Percentiles rank a stretch among this genome's conserved stretches.
Conservation (phyloP, 352 stramenopile species). For the Pythium rishiriense region DNA sequence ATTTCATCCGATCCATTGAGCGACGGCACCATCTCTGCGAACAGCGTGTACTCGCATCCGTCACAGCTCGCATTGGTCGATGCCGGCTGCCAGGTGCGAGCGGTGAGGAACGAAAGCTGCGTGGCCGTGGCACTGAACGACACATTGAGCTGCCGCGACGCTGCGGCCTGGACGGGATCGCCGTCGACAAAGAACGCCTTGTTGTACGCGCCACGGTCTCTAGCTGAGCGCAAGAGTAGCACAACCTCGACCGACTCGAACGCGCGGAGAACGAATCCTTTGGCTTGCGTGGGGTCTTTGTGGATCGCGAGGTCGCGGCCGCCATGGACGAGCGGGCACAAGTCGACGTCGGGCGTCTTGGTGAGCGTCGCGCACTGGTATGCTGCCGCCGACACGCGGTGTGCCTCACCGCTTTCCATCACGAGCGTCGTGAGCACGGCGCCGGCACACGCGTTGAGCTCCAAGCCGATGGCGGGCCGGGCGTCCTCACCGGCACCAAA, state of each 20-base stretch:
- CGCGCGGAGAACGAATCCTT: constrained; percentile 34
- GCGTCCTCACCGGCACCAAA: constrained; percentile 1
- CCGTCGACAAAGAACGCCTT: constrained; percentile 23
- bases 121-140: constrained; percentile 18
- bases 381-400: constrained; percentile 29
- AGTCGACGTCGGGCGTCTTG: constrained; percentile 21
- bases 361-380: constrained; percentile 41
- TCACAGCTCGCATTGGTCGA: constrained; percentile 13
- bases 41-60: constrained; percentile 34
- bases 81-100: constrained; percentile 19
- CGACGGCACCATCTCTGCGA: constrained; percentile 23
- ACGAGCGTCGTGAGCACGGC: constrained; percentile 29
- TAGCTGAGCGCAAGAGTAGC: constrained; percentile 33
- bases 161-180: not conserved
- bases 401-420: constrained; percentile 14
- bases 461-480: constrained; percentile 28
- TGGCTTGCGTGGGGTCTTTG: constrained; percentile 24
- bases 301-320: constrained; percentile 22
- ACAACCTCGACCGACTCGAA: constrained; percentile 24
- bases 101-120: constrained; percentile 24
- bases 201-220: constrained; percentile 22
- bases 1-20: constrained; percentile 12
- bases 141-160: constrained; percentile 15
- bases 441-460: constrained; percentile 34
- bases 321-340: constrained; percentile 31